Evolutionary conservation across 441 rosid genomes (phyloP).

Genomic region (Kokia cookei): DNA sequence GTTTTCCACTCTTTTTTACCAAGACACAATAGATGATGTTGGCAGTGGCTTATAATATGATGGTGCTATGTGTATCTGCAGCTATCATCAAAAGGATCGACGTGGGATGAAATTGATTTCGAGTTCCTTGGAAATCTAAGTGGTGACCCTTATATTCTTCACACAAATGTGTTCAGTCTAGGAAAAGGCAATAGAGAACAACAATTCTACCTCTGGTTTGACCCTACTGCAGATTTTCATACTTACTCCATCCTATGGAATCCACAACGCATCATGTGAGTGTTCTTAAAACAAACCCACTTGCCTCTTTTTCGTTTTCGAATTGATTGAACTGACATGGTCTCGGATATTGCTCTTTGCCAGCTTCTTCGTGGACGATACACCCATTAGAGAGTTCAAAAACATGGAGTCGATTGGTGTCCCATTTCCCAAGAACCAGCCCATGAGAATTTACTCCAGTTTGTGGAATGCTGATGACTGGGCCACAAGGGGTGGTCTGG

Average conservation of each 20-base stretch:
- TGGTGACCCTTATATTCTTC: neutral
- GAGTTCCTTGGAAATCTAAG: constrained; percentile 45
- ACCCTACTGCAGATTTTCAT: constrained; percentile 28
- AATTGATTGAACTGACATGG: neutral
- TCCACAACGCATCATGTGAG: constrained; percentile 9
- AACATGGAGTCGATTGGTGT: constrained; percentile 6
- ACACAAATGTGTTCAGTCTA: neutral
- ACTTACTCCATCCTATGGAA: constrained; percentile 68
- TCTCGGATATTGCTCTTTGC: neutral
- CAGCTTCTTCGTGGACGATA: neutral
- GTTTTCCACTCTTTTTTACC: neutral
- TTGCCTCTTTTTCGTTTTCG: neutral
- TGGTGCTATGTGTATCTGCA: neutral
- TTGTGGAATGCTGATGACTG: neutral
- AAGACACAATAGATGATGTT: neutral
- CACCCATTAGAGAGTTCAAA: constrained; percentile 2
- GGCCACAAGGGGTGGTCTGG: neutral
- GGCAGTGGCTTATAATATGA: neutral
- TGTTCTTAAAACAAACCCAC: neutral
- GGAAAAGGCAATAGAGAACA: neutral
- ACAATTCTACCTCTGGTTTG: neutral
- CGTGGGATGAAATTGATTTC: constrained; percentile 58
- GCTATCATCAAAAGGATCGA: constrained; percentile 24
- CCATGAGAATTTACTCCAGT: neutral
- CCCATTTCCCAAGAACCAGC: neutral